Evolutionary conservation across 2,329 filamentous ascomycete genomes (phyloP).

Genomic region (Colletotrichum sp.): DNA sequence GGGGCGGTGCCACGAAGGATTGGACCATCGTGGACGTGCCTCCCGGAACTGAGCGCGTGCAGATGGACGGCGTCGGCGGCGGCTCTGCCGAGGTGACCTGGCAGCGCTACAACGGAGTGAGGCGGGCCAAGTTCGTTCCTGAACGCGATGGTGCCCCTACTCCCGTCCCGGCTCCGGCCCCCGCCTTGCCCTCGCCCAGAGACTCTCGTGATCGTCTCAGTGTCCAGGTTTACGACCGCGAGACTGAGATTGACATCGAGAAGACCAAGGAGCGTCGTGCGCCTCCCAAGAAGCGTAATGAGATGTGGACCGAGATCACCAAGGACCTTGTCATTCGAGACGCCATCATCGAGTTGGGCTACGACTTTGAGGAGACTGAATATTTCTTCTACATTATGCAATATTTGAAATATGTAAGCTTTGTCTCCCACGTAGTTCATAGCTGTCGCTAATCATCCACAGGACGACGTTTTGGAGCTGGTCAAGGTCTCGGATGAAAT

Average conservation of each 20-base stretch:
- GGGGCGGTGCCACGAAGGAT: slow-evolving; percentile 74
- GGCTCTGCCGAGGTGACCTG: slow-evolving; percentile 79
- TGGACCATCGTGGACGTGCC: slow-evolving; percentile 88
- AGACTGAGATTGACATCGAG: slow-evolving; percentile 58
- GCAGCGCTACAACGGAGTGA: slow-evolving; percentile 79
- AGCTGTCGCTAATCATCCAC: slow-evolving; percentile 34
- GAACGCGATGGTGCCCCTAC: slow-evolving; percentile 58
- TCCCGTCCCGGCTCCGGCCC: slow-evolving; percentile 12
- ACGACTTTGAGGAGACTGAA: slow-evolving; percentile 89
- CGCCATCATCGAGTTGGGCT: slow-evolving; percentile 83
- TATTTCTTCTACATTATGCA: slow-evolving; percentile 92
- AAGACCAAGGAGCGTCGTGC: slow-evolving; percentile 57
- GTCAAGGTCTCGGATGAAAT: slow-evolving; percentile 86
- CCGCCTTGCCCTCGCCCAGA: slow-evolving; percentile 33
- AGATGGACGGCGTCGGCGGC: slow-evolving; percentile 80
- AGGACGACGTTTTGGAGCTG: slow-evolving; percentile 88
- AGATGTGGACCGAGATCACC: slow-evolving; percentile 97
- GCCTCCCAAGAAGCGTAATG: slow-evolving; percentile 54
- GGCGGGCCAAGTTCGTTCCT: slow-evolving; percentile 75
- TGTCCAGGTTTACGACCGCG: slow-evolving; percentile 51
- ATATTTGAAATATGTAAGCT: slow-evolving; percentile 84
- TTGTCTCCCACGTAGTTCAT: neutral
- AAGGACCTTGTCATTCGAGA: slow-evolving; percentile 89
- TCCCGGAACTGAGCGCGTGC: slow-evolving; percentile 81
- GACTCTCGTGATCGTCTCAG: slow-evolving; percentile 44